phyloP scores from a whole-genome alignment of 768 basidiomycete genomes.

The Tylopilus rubrobrunneus region DNA sequence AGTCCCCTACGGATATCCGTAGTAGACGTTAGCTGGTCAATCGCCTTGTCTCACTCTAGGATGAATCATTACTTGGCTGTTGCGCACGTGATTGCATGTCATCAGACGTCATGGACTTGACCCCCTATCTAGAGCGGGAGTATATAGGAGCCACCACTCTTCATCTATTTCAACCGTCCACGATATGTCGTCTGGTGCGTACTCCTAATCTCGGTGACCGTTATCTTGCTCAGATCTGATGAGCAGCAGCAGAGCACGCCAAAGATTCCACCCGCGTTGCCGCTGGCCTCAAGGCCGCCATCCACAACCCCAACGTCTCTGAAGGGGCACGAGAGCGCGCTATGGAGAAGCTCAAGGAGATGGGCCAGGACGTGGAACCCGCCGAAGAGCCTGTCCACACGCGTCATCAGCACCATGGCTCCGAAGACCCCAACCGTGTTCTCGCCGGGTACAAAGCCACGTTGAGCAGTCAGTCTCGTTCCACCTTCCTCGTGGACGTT shows the following conservation, averaged over 20 bases:
- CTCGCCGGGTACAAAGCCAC: slow-evolving; percentile 51
- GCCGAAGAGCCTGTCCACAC: neutral
- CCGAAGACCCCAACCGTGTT: slow-evolving; percentile 20
- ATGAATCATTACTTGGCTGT: neutral
- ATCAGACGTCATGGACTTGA: slow-evolving; percentile 10
- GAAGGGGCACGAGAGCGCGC: slow-evolving; percentile 52
- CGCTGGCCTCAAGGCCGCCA: slow-evolving; percentile 55
- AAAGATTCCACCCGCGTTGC: slow-evolving; percentile 47
- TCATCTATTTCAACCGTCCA: neutral
- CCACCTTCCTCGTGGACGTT: neutral
- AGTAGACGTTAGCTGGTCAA: slow-evolving; percentile 21
- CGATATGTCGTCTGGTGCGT: slow-evolving; percentile 11
- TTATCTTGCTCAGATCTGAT: neutral
- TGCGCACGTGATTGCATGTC: slow-evolving; percentile 12
- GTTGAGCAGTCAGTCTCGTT: slow-evolving; percentile 34
- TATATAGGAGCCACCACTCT: neutral
- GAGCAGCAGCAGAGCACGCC: slow-evolving; percentile 23
- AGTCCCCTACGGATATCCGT: slow-evolving; percentile 26
- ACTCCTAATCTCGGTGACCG: accelerated
- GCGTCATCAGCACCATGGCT: neutral
- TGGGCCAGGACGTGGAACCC: slow-evolving; percentile 26
- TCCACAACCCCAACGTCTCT: slow-evolving; percentile 56
- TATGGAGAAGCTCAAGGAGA: slow-evolving; percentile 39
- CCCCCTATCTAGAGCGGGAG: slow-evolving; percentile 9
- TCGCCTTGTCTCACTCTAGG: neutral